phyloP scores from a whole-genome alignment of 2,329 filamentous ascomycete species.

The Fusarium gaditjirri region DNA sequence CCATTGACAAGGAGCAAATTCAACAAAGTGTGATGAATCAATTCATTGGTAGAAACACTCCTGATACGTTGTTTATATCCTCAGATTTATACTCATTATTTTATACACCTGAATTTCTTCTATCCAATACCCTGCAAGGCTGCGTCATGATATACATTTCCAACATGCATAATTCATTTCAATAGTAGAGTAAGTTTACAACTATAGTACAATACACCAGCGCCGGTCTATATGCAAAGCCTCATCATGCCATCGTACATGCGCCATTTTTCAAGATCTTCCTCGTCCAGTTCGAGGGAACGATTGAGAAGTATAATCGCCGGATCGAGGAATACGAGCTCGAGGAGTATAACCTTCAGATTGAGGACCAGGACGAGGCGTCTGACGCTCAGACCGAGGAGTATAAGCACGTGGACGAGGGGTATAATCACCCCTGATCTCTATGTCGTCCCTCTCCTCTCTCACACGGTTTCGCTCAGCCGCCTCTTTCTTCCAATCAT shows the following conservation, averaged over 20 bases:
- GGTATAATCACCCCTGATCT: constrained; percentile 15
- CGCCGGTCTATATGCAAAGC: constrained; percentile 30
- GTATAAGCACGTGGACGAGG: background rate
- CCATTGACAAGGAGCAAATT: constrained; percentile 19
- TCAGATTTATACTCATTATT: background rate
- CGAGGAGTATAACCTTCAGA: background rate
- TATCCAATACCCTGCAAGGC: background rate
- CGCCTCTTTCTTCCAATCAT: constrained; percentile 48
- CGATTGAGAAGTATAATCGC: background rate
- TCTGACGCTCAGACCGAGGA: background rate
- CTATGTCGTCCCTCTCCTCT: constrained; percentile 45
- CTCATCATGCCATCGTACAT: constrained; percentile 21
- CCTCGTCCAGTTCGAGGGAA: background rate
- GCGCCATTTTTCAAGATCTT: constrained; percentile 15
- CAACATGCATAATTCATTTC: constrained; percentile 17
- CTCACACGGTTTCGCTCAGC: constrained; percentile 45
- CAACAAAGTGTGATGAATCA: constrained; percentile 6
- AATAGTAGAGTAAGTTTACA: constrained; percentile 36
- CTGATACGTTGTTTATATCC: background rate
- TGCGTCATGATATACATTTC: background rate
- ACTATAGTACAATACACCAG: constrained; percentile 32
- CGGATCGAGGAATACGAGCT: background rate
- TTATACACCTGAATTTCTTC: background rate
- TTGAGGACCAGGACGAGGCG: background rate
- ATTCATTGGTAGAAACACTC: constrained; percentile 3